A percentile compares a stretch with the other conserved stretches of the same genome.
phyloP scores from a whole-genome alignment of 805 yeast species.

The Candida saitoana region DNA sequence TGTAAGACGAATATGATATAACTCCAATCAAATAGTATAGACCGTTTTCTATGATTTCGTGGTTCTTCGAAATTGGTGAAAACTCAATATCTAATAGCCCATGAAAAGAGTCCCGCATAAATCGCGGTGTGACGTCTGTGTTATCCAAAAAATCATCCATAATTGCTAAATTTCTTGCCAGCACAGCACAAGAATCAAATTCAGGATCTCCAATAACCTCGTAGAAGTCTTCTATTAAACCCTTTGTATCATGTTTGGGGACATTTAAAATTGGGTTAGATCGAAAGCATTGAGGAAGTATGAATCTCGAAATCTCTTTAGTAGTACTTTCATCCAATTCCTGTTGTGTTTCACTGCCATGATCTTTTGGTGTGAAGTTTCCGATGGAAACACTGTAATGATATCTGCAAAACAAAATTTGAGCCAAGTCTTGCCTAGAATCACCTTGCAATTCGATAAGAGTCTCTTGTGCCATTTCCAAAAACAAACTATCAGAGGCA shows the following conservation, averaged over 20 bases:
- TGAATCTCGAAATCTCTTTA: slow-evolving; percentile 40
- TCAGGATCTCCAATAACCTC: slow-evolving; percentile 70
- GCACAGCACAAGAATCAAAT: slow-evolving; percentile 32
- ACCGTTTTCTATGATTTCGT: slow-evolving; percentile 43
- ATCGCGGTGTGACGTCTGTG: slow-evolving; percentile 38
- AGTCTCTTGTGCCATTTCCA: slow-evolving; percentile 55
- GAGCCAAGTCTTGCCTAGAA: slow-evolving; percentile 64
- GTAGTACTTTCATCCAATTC: slow-evolving; percentile 28
- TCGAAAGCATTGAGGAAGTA: slow-evolving; percentile 52
- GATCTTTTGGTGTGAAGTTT: slow-evolving; percentile 62
- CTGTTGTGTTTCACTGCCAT: slow-evolving; percentile 36
- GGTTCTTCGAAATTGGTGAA: slow-evolving; percentile 20
- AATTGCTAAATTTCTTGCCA: slow-evolving; percentile 44
- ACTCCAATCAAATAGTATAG: slow-evolving; percentile 69
- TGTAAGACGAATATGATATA: slow-evolving; percentile 63
- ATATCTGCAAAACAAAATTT: slow-evolving; percentile 72
- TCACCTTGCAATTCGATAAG: slow-evolving; percentile 38
- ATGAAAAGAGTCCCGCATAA: slow-evolving; percentile 47
- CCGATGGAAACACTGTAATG: slow-evolving; percentile 62
- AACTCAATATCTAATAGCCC: slow-evolving; percentile 40
- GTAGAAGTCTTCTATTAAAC: slow-evolving; percentile 64
- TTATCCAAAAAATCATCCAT: slow-evolving; percentile 47
- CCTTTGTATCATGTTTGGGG: slow-evolving; percentile 69
- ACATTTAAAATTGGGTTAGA: slow-evolving; percentile 56
- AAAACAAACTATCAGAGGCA: slow-evolving; percentile 54